Evolutionary conservation across 2,329 filamentous ascomycete species (phyloP), one percentile per base, ranked within the genome.

Genomic region (Pseudocercospora musae): DNA sequence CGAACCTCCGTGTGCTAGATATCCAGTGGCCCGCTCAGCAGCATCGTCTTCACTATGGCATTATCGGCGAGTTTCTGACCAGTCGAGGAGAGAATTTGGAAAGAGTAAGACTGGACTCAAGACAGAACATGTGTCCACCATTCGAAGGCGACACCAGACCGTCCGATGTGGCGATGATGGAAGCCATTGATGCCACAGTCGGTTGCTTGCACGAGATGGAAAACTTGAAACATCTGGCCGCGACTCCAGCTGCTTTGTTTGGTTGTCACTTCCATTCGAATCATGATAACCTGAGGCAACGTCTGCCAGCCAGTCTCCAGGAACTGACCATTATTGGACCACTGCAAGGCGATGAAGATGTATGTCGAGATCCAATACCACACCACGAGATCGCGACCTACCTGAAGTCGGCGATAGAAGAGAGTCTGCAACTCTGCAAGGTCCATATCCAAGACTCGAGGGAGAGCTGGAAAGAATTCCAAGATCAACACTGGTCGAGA

Each of bases 1-100:
- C 61, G 3, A 63, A 63, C 15, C 33, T 63, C 10, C 58, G 53
- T 21, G n/a, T 42, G 7, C 31, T 63, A 1, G 52, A 63, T 23
- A 37, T 63, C 0, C 57, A 60, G 5, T 63, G 61, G 61, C 52
- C 61, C 2, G 31, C 49, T 1, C 61, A 60, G 25, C 20, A 57
- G 13, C 59, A 60, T 27, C 27, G 42, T 44, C 61, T 63, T n/a
- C 44, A 59, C 11, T 63, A 52, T 25, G 8, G 18, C 20, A 53
- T 31, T 27, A 52, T 63, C 23, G 53, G 57, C 18, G 61, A 58
- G 15, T 59, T 58, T 3, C 29, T 63, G 7, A 57, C 50, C n/a
- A 59, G 53, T 4, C 42, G 58, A 6, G 61, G 61, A 31, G 21
- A 31, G 3, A 31, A 46, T 21, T 31, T 63, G 7, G 57, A 63